These are phyloP conservation scores for Abrus pulchellus DNA, from an alignment of 306 rosid species.

Conservation along the genomic window DNA sequence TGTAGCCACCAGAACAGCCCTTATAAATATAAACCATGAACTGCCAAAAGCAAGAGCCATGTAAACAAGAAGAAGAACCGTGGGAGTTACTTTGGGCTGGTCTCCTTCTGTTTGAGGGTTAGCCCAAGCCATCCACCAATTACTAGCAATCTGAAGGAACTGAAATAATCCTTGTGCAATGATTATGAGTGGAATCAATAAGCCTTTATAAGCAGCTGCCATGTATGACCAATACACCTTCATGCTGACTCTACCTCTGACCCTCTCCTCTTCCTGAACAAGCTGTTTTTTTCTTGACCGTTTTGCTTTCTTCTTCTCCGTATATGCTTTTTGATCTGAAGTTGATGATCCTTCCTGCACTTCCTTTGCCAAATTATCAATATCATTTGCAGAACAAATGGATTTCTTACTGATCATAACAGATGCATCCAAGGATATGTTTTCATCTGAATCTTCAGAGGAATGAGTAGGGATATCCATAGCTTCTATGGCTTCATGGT, in stretches of 20 bases:
- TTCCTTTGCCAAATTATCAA: constrained; percentile 85
- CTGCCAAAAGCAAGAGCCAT: constrained; percentile 99
- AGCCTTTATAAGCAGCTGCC: constrained; percentile 98
- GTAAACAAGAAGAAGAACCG: constrained; percentile 83
- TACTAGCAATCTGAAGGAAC: constrained; percentile 99
- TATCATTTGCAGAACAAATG: constrained; percentile 57
- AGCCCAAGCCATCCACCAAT: constrained; percentile 99
- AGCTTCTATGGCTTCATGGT: constrained; percentile 98
- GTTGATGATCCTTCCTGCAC: constrained; percentile 82
- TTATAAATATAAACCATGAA: constrained; percentile 90
- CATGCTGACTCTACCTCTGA: constrained; percentile 99
- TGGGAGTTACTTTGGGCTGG: constrained; percentile 81
- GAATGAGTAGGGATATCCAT: constrained; percentile 94
- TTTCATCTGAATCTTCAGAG: constrained; percentile 91
- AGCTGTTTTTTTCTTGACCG: constrained; percentile 91
- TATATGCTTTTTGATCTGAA: constrained; percentile 73
- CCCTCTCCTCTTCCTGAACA: constrained; percentile 99
- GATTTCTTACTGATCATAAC: constrained; percentile 60
- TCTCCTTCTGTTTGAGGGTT: constrained; percentile 99
- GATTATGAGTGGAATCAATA: constrained; percentile 86
- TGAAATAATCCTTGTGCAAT: constrained; percentile 89
- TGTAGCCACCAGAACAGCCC: constrained; percentile 95
- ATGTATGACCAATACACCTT: constrained; percentile 94
- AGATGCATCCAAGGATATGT: constrained; percentile 62
- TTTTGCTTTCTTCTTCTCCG: constrained; percentile 95